Conservation (phyloP, 345 rosid genomes). For the Erucastrum elatum region DNA sequence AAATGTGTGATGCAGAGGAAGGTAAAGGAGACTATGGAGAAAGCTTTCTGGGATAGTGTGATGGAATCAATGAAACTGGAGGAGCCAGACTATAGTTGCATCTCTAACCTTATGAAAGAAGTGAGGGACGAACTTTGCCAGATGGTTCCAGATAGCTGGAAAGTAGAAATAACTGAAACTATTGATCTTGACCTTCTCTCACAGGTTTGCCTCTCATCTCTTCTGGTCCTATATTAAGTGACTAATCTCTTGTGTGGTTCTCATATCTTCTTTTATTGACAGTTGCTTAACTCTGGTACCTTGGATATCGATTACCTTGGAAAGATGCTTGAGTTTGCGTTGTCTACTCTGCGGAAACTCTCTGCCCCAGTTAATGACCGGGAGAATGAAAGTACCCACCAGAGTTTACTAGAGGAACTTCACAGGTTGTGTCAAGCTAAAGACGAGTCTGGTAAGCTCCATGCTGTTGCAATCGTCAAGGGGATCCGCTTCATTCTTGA, state of each 20-base stretch:
- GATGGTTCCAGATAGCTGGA: slow-evolving; percentile 88
- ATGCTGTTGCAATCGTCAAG: slow-evolving; percentile 62
- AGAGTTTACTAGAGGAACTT: slow-evolving; percentile 60
- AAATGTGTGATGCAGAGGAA: slow-evolving; percentile 50
- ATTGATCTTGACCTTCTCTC: slow-evolving; percentile 77
- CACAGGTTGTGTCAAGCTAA: slow-evolving; percentile 52
- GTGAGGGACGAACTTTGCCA: slow-evolving; percentile 85
- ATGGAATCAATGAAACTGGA: slow-evolving; percentile 65
- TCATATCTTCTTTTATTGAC: slow-evolving; percentile 14
- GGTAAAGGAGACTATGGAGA: slow-evolving; percentile 77
- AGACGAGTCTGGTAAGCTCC: slow-evolving; percentile 49
- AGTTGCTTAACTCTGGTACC: slow-evolving; percentile 74
- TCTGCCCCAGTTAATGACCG: slow-evolving; percentile 71
- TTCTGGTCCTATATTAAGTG: neutral
- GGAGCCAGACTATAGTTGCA: slow-evolving; percentile 62
- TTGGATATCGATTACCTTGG: slow-evolving; percentile 75
- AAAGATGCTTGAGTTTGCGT: slow-evolving; percentile 72
- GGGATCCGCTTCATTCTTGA: slow-evolving; percentile 82
- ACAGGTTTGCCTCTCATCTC: slow-evolving; percentile 51
- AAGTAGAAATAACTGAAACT: slow-evolving; percentile 60
- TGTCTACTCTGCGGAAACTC: slow-evolving; percentile 74
- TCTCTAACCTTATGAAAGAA: slow-evolving; percentile 76
- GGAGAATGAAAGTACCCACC: slow-evolving; percentile 54
- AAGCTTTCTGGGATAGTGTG: slow-evolving; percentile 86
- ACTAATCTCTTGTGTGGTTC: neutral